Evolutionary conservation across 1,139 yeast species (phyloP), one percentile per base, ranked within the genome.

Genomic region (Yamadazyma diospyri): DNA sequence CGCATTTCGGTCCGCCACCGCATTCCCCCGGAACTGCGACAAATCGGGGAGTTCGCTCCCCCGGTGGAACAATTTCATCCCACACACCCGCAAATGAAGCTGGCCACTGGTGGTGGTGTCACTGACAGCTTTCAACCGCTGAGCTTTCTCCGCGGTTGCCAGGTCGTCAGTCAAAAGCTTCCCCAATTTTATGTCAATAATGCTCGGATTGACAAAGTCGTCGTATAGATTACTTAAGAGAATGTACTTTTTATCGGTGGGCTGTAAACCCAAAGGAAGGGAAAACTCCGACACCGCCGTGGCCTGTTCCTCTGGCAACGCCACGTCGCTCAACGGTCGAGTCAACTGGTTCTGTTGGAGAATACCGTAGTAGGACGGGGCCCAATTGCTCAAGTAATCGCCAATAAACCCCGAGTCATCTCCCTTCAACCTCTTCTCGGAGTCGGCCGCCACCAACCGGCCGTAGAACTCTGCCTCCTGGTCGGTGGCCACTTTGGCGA

Each of bases 171-270:
- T 78, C 22, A 92, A 59, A 10, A 69, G 51, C 4, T 77, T 58
- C 0, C 98, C 98, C 5, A 92, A 64, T 52, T 92, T 92, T 34
- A 89, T 75, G 51, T 92, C 98, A 41, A 89, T 50, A 3, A 92
- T 71, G 38, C 84, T 75, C 0, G 98, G 97, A 31, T 64, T 59
- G 3, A 38, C 51, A 50, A 69, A 85, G 1, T 86, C 86, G 38
- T 72, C 55, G 31, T 82, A 63, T 4, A 81, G 55, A 53, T 89
- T 92, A 46, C 79, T 80, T 29, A 92, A 59, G n/a, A 89, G 94
- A n/a, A 87, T 53, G 42, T 64, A 78, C 30, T 55, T 37, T 35
- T 51, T 44, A 29, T 42, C 45, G 32, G 42, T 38, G 18, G 41
- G 30, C n/a, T 14, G 8, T 9, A 34, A 17, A n/a, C 34, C 38